A percentile compares a stretch with the other conserved stretches of the same genome.
Conservation (phyloP, 1,284 basidiomycete species). For the Lentinus polychrous region DNA sequence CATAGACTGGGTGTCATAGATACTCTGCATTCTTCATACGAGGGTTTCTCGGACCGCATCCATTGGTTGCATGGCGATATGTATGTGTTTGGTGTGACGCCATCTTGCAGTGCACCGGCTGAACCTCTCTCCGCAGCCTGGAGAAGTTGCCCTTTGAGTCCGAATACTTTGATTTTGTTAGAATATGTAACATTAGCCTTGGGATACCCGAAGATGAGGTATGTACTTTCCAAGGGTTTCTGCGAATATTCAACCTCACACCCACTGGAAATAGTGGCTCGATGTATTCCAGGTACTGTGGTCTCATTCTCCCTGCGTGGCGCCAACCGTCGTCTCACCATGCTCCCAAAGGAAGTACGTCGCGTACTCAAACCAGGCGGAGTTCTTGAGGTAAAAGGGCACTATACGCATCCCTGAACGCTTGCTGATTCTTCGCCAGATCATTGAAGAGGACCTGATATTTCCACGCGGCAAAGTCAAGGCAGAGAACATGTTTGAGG, state of each 20-base stretch:
- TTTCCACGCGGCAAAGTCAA: slow-evolving; percentile 50
- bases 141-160: slow-evolving; percentile 54
- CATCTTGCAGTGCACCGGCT: neutral
- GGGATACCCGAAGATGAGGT: slow-evolving; percentile 70
- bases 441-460: slow-evolving; percentile 66
- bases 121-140: slow-evolving; percentile 32
- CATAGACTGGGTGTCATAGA: slow-evolving; percentile 23
- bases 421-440: slow-evolving; percentile 27
- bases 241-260: neutral
- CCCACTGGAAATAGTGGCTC: slow-evolving; percentile 22
- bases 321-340: neutral
- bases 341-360: slow-evolving; percentile 44
- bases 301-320: neutral
- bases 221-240: slow-evolving; percentile 11
- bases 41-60: slow-evolving; percentile 41
- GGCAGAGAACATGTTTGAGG: neutral
- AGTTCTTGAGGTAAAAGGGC: slow-evolving; percentile 48
- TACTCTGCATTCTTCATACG: slow-evolving; percentile 15
- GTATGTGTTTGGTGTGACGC: slow-evolving; percentile 32
- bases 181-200: slow-evolving; percentile 54
- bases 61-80: slow-evolving; percentile 64
- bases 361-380: slow-evolving; percentile 57
- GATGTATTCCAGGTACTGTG: slow-evolving; percentile 26
- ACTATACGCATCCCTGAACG: slow-evolving; percentile 2
- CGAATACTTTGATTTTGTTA: slow-evolving; percentile 55